These are phyloP conservation scores for Letharia lupina DNA, from an alignment of 495 filamentous ascomycete genomes.

Conservation along the genomic window DNA sequence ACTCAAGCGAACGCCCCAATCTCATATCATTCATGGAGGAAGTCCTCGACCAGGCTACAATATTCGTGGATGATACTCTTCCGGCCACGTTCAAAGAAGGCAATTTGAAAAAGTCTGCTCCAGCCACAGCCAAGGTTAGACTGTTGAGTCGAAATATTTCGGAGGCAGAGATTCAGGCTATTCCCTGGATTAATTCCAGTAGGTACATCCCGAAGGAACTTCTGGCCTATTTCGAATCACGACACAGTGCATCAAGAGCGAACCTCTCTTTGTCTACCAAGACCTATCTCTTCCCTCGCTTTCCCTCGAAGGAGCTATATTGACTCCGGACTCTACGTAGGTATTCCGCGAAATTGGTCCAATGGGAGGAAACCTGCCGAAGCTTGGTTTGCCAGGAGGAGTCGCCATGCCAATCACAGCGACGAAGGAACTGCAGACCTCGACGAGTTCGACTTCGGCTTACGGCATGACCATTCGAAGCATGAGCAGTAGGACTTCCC, in stretches of 20 bases:
- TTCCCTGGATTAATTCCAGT: constrained; percentile 20
- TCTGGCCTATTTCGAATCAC: not conserved
- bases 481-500: constrained; percentile 43
- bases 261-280: not conserved
- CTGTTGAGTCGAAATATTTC: constrained; percentile 38
- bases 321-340: not conserved
- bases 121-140: constrained; percentile 39
- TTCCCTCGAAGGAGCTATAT: not conserved
- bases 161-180: constrained; percentile 26
- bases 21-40: constrained; percentile 22
- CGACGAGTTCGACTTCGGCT: constrained; percentile 52
- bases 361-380: constrained; percentile 34
- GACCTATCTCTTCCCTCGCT: not conserved
- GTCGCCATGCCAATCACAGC: constrained; percentile 48
- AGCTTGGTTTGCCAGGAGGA: constrained; percentile 61
- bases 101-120: constrained; percentile 37
- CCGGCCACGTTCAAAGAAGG: constrained; percentile 35
- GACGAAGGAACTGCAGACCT: constrained; percentile 53
- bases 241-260: not conserved
- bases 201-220: not conserved
- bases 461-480: constrained; percentile 54
- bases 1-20: constrained; percentile 14
- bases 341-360: constrained; percentile 19
- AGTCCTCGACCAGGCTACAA: constrained; percentile 22
- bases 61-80: constrained; percentile 22